Evolutionary conservation across 257 asterid species (phyloP).

Genomic region (Ophiorrhiza pumila): DNA sequence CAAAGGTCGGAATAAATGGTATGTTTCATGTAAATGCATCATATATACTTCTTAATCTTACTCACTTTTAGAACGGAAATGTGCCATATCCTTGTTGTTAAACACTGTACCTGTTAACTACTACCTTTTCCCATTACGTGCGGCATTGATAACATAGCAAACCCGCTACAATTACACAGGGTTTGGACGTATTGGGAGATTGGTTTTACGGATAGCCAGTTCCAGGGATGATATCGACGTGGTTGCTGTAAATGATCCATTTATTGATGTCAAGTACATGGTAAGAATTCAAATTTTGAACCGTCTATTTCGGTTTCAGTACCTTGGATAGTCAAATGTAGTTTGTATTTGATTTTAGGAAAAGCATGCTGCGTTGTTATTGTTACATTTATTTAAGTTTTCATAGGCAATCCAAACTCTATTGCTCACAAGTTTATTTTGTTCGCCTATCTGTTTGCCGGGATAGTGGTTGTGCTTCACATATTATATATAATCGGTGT

Average conservation of each 20-base stretch:
- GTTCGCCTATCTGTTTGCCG: neutral
- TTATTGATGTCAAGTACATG: conserved; percentile 93
- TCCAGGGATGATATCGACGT: conserved; percentile 92
- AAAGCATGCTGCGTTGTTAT: neutral
- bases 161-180: conserved; percentile 42
- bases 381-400: neutral
- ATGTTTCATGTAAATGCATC: conserved; percentile 22
- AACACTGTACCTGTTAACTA: too few species aligned
- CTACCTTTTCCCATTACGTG: neutral
- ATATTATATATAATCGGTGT: neutral
- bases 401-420: neutral
- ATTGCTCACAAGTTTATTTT: neutral
- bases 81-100: neutral
- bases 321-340: neutral
- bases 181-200: conserved; percentile 97
- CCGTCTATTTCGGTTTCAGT: neutral
- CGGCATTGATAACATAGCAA: neutral
- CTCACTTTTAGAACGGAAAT: conserved; percentile 1
- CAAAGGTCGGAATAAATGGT: conserved; percentile 91
- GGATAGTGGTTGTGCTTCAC: neutral
- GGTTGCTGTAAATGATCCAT: conserved; percentile 97
- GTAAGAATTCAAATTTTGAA: conserved; percentile 37
- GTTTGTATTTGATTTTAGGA: neutral
- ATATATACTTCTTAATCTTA: neutral
- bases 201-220: conserved; percentile 82